Evolutionary conservation across 371 early-diverging fungal species (phyloP), one percentile per base, ranked within the genome.

Genomic region (Mucor piriformis): DNA sequence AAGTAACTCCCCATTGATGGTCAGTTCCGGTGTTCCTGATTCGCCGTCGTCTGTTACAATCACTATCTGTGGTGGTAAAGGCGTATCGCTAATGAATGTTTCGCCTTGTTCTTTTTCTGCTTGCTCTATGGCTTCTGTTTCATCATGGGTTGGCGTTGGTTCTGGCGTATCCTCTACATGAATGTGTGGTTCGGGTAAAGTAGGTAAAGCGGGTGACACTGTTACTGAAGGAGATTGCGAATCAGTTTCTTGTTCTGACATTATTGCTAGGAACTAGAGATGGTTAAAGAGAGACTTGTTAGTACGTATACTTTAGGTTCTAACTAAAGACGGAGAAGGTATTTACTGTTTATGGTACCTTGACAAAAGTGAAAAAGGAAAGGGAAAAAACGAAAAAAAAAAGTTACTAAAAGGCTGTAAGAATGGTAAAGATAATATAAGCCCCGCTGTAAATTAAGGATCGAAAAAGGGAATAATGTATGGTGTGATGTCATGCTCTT

Each of bases 21-120:
- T 27, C n/a, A n/a, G n/a, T n/a, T n/a, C n/a, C n/a, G n/a, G n/a
- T n/a, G n/a, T n/a, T n/a, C n/a, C n/a, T n/a, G n/a, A n/a, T n/a
- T n/a, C n/a, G n/a, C 18, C 24, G 13, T 37, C 37, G 0, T 44
- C 44, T 23, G 44, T 44, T 23, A 44, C 44, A 21, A 54, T 54
- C 24, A 32, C 20, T 27, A 54, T 54, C 13, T 43, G 54, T 1
- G 54, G 54, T 34, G 27, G 54, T 24, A 24, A 25, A n/a, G 27
- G 53, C 8, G 18, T 24, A 1, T 52, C 20, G n/a, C n/a, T n/a
- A n/a, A n/a, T n/a, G n/a, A n/a, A n/a, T n/a, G n/a, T n/a, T 42
- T 18, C 27, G 13, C 13, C 13, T 7, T 52, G 25, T 2, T 12
- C 35, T 11, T 23, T n/a, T 29, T 51, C 24, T 23, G 7, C 50